Conservation (phyloP, 805 yeast genomes). For the Kodamaea leandrae region DNA sequence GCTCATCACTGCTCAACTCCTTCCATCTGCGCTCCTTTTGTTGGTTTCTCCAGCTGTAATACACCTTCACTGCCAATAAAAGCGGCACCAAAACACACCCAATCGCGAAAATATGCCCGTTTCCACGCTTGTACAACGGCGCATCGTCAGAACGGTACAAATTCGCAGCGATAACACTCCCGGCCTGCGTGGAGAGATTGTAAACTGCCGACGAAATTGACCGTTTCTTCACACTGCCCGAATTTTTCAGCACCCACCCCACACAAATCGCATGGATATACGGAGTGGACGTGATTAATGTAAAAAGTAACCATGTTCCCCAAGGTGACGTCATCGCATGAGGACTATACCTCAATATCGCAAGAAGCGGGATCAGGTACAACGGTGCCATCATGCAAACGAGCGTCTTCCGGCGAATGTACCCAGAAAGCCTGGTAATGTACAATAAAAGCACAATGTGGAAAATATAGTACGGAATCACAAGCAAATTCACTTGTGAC, state of each 20-base stretch:
- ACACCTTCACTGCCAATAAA: constrained; percentile 36
- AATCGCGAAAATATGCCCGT: constrained; percentile 20
- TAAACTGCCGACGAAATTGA: constrained; percentile 65
- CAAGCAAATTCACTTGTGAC: constrained; percentile 48
- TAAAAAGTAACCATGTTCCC: constrained; percentile 42
- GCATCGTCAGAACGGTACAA: constrained; percentile 56
- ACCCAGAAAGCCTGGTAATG: constrained; percentile 23
- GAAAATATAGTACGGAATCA: constrained; percentile 47
- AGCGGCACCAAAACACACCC: constrained; percentile 22
- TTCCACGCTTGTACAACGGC: constrained; percentile 63
- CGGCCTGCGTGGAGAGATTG: constrained; percentile 63
- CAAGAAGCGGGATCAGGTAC: constrained; percentile 19
- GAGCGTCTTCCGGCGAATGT: constrained; percentile 20
- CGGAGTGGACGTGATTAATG: constrained; percentile 43
- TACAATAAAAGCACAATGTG: constrained; percentile 19
- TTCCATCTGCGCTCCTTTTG: constrained; percentile 52
- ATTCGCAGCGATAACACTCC: constrained; percentile 51
- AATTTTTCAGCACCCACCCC: constrained; percentile 60
- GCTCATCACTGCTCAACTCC: constrained; percentile 48
- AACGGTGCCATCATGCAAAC: constrained; percentile 15
- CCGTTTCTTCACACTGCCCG: constrained; percentile 58
- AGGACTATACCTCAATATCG: constrained; percentile 38
- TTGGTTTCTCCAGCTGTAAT: constrained; percentile 43
- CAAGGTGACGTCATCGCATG: constrained; percentile 40
- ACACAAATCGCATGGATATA: constrained; percentile 55